phyloP scores from a whole-genome alignment of 805 yeast genomes.

The Pichia cabralensis region DNA sequence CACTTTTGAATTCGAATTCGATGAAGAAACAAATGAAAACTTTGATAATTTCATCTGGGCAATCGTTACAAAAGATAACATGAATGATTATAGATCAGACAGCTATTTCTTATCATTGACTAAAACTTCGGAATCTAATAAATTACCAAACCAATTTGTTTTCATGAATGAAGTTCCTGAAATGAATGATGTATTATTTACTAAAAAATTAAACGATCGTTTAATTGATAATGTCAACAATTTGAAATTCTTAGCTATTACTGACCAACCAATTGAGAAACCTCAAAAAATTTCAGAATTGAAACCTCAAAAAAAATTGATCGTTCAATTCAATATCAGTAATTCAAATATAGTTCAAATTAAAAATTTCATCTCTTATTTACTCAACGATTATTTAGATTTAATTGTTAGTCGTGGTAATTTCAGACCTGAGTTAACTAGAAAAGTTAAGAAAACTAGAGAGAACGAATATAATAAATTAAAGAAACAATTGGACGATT shows the following conservation, averaged over 20 bases:
- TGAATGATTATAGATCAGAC: slow-evolving; percentile 66
- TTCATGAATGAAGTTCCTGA: slow-evolving; percentile 87
- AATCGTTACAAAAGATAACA: slow-evolving; percentile 72
- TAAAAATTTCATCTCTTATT: slow-evolving; percentile 50
- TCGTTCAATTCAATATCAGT: slow-evolving; percentile 46
- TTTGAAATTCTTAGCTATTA: slow-evolving; percentile 62
- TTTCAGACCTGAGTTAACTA: slow-evolving; percentile 66
- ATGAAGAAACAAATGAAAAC: slow-evolving; percentile 29
- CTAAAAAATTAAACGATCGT: slow-evolving; percentile 39
- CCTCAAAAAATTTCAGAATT: slow-evolving; percentile 55
- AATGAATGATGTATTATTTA: slow-evolving; percentile 55
- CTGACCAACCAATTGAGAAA: slow-evolving; percentile 72
- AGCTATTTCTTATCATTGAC: slow-evolving; percentile 81
- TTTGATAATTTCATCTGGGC: slow-evolving; percentile 73
- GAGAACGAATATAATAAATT: slow-evolving; percentile 62
- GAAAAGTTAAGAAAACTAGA: slow-evolving; percentile 71
- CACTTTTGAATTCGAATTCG: slow-evolving; percentile 49
- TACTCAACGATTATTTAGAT: slow-evolving; percentile 31
- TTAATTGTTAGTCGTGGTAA: slow-evolving; percentile 30
- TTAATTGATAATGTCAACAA: slow-evolving; percentile 29
- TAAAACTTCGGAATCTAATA: slow-evolving; percentile 61
- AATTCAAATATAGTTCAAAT: slow-evolving; percentile 39
- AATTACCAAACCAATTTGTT: slow-evolving; percentile 65
- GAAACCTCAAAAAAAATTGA: slow-evolving; percentile 41
- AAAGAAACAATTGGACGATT: slow-evolving; percentile 55